Evolutionary conservation across 768 basidiomycete genomes (phyloP), one percentile per base, ranked within the genome.

Genomic region (Amylocystis lapponica): DNA sequence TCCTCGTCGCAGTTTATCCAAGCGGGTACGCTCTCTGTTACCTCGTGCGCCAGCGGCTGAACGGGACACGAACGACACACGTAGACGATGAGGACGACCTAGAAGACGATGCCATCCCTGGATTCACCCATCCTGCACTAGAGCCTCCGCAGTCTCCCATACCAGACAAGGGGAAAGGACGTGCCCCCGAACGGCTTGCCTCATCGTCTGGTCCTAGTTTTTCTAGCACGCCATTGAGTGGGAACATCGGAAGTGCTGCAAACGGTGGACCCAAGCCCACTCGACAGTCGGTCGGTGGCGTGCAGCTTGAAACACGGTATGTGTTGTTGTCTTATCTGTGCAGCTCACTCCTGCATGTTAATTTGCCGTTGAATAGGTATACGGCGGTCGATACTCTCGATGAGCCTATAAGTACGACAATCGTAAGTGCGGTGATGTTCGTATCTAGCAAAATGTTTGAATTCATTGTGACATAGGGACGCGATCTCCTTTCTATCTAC

Each of bases 401-500:
- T 56, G 94, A 98, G 61, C 92, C 94, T 3, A 75, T 98, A 14
- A 78, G 82, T 4, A 74, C 76, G 25, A 98, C 94, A 1, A 93
- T 98, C 47, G 94, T 93, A 52, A 43, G 86, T 65, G n/a, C 26
- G 16, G 16, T 37, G 22, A 36, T 46, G 27, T 53, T 45, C n/a
- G 4, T 27, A 39, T 35, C 22, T 39, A 13, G 36, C 11, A 12
- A 16, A n/a, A 58, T 38, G 23, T 7, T 32, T 42, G 41, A 41
- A 17, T 48, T 33, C 27, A 44, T 25, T 7, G 16, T 13, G 38
- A 7, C 3, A n/a, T 52, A 97, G 94, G 79, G 80, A 56, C 83
- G 94, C 33, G 94, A 98, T 60, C 67, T 96, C 19, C 56, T 83
- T 13, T 96, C 94, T 1, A 93, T 98, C 49, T 94, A 94, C 59